These are phyloP conservation scores for Aspergillus puulaauensis DNA, from an alignment of 2,329 filamentous ascomycete species.

Conservation along the genomic window DNA sequence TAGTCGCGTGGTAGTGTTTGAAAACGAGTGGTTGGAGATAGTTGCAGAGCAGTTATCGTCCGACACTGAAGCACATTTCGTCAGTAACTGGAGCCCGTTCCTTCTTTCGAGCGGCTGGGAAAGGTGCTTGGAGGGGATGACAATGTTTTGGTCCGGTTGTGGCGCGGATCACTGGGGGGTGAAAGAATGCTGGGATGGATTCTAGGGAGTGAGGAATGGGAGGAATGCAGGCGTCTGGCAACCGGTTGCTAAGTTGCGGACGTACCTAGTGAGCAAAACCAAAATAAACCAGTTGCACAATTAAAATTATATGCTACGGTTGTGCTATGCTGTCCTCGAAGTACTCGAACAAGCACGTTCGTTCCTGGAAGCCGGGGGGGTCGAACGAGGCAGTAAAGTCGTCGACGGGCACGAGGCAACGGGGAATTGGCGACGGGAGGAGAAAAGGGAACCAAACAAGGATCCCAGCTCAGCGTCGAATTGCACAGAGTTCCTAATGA, in stretches of 20 bases:
- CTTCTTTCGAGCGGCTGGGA: conserved; percentile 16
- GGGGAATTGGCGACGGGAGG: conserved; percentile 16
- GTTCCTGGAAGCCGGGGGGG: conserved; percentile 11
- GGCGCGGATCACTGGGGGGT: conserved; percentile 17
- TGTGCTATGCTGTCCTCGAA: no score
- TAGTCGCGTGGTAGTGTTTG: background rate
- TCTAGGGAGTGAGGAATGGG: conserved; percentile 23
- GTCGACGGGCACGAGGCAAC: conserved; percentile 19
- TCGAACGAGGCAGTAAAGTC: conserved; percentile 15
- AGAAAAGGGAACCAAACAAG: conserved; percentile 9
- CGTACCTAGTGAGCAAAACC: conserved; percentile 17
- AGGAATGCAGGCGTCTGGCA: conserved; percentile 31
- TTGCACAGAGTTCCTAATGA: background rate
- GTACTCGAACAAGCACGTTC: conserved; percentile 15
- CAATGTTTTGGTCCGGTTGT: conserved; percentile 18
- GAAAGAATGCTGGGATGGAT: conserved; percentile 29
- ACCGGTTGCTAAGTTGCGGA: conserved; percentile 21
- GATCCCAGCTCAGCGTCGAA: background rate
- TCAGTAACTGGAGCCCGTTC: conserved; percentile 11
- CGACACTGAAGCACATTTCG: conserved; percentile 6
- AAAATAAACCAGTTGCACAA: background rate
- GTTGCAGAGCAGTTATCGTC: conserved; percentile 1
- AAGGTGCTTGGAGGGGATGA: conserved; percentile 15
- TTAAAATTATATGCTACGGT: no score
- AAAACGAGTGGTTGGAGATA: conserved; percentile 1